Base-by-base conservation (phyloP, 768 basidiomycete genomes). In the Antrodiella citrinella region DNA sequence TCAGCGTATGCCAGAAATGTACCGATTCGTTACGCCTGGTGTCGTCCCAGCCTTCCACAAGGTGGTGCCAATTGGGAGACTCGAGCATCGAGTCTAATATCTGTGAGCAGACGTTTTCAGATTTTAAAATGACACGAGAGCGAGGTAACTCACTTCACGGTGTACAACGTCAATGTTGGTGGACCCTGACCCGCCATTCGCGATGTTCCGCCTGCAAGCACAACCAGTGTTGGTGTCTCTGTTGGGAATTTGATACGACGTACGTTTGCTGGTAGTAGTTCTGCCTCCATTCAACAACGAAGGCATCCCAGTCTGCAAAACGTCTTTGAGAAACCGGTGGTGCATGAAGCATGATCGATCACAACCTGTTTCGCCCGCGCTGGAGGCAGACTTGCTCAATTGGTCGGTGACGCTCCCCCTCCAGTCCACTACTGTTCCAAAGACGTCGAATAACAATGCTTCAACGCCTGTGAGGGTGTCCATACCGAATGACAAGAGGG, bases 1-100 rank as follows among this genome's bases (percentile, higher is more conserved):
- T 59, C 1, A 85, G 60, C n/a, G 72, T 61, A 59, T 86, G 84
- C 84, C 84, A 86, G 2, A 72, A 62, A 2, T 71, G 57, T 10
- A 73, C 78, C 2, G 84, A 58, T 2, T 75, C 60, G 15, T 60
- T 54, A 15, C 80, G 71, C 10, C 69, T 70, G 2, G 59, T 44
- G 12, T 75, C 72, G 35, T 71, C 69, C 70, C 78, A 78, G 11
- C 65, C 18, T 0, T 61, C 39, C 0, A 70, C 73, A n/a, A 86
- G 62, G 22, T 71, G 63, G 1, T 68, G 56, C 81, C 82, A 86
- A 22, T 72, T 69, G 0, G 70, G 57, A 4, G 70, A 66, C 0
- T 57, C 62, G 13, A 86, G 71, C 67, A 86, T 74, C 13, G 57
- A 51, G 19, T 86, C 77, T 24, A 85, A 71, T 35, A 82, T 72